These are phyloP conservation scores for Tremella yokohamensis DNA, from an alignment of 768 basidiomycete genomes.

Conservation along the genomic window DNA sequence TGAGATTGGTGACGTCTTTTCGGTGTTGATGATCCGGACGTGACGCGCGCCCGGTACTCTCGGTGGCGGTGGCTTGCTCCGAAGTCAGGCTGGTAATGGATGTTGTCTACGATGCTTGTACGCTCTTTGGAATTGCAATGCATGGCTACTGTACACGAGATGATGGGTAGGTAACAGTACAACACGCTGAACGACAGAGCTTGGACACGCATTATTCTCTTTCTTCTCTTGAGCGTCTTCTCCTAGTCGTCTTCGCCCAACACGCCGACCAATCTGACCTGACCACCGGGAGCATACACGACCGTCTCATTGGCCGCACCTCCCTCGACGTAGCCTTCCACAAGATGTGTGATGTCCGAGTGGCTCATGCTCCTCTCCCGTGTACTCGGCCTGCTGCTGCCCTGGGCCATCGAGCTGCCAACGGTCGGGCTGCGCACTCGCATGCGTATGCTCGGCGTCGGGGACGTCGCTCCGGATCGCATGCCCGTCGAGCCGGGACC, in stretches of 20 bases:
- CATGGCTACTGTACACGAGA: too few species aligned
- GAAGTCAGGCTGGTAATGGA: too few species aligned
- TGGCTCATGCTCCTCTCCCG: slow-evolving; percentile 38
- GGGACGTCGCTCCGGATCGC: slow-evolving; percentile 7
- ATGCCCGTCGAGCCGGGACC: slow-evolving; percentile 7
- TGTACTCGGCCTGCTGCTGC: slow-evolving; percentile 13
- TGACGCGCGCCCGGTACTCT: too few species aligned
- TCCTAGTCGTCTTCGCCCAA: slow-evolving; percentile 24
- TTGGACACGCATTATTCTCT: too few species aligned
- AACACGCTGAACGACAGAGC: too few species aligned
- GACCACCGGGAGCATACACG: slow-evolving; percentile 41
- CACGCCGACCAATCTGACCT: slow-evolving; percentile 38
- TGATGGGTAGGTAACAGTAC: too few species aligned
- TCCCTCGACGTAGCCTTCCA: slow-evolving; percentile 45
- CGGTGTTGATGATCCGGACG: too few species aligned
- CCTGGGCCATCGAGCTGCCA: neutral
- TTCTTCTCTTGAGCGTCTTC: too few species aligned
- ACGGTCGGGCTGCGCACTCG: slow-evolving; percentile 17
- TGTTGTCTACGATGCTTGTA: too few species aligned
- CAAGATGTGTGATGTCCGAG: slow-evolving; percentile 43
- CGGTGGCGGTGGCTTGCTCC: too few species aligned
- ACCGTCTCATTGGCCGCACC: slow-evolving; percentile 48
- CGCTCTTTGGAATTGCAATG: too few species aligned
- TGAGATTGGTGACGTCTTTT: too few species aligned
- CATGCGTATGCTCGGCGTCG: slow-evolving; percentile 17